Evolutionary conservation across 1,284 basidiomycete genomes (phyloP).

Genomic region (Mycena citricolor): DNA sequence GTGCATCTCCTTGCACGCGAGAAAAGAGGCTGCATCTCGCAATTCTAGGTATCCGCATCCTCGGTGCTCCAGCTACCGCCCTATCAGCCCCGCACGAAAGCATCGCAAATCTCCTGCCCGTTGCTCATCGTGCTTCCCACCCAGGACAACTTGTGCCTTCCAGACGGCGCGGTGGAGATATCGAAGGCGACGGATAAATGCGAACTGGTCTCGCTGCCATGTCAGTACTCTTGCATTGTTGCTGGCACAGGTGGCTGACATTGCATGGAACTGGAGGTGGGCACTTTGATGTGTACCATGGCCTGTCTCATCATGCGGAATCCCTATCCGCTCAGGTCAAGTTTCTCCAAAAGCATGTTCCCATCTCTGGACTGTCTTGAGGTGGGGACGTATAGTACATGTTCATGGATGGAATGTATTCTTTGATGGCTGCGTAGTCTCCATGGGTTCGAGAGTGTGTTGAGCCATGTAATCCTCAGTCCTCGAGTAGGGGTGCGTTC

Average conservation of each 20-base stretch:
- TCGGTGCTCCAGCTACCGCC: constrained; percentile 26
- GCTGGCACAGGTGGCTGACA: background rate
- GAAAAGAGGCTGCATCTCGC: constrained; percentile 12
- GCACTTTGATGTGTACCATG: constrained; percentile 31
- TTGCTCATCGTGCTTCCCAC: constrained; percentile 29
- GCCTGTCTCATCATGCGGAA: constrained; percentile 23
- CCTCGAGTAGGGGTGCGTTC: no score
- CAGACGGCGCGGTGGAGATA: constrained; percentile 20
- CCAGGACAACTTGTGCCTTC: constrained; percentile 27
- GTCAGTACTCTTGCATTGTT: constrained; percentile 15
- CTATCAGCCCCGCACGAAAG: constrained; percentile 28
- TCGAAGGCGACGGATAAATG: constrained; percentile 19
- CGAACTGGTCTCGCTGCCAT: constrained; percentile 23
- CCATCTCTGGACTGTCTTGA: no score
- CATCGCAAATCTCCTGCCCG: constrained; percentile 25
- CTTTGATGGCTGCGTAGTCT: no score
- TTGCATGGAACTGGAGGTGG: constrained; percentile 10
- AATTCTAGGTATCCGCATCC: constrained; percentile 27
- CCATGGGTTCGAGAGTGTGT: no score
- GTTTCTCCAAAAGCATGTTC: constrained; percentile 29
- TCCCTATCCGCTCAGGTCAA: constrained; percentile 24
- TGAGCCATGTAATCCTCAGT: no score
- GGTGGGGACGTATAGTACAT: no score
- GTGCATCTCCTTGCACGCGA: constrained; percentile 16
- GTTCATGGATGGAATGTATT: no score